These are phyloP conservation scores for Phaffia tasmanica DNA, from an alignment of 768 basidiomycete species.

Conservation along the genomic window DNA sequence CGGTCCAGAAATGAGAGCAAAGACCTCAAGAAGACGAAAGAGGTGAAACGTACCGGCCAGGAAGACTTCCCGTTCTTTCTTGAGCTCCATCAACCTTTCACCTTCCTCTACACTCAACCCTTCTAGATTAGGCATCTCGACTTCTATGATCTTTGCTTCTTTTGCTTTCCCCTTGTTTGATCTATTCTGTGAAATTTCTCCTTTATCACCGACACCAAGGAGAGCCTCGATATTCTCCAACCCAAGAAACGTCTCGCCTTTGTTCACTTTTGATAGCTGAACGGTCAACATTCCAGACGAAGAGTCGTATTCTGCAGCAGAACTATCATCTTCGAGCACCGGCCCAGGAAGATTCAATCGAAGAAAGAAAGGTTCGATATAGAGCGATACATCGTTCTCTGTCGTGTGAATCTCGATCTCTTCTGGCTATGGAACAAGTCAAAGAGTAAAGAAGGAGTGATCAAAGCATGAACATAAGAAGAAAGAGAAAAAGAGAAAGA, in stretches of 20 bases:
- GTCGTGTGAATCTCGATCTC: constrained; percentile 71
- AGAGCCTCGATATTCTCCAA: constrained; percentile 68
- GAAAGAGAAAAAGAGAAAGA: background rate
- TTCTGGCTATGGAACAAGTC: constrained; percentile 56
- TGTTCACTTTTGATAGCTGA: constrained; percentile 56
- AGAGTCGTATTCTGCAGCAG: constrained; percentile 64
- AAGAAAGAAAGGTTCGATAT: constrained; percentile 75
- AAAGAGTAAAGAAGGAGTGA: constrained; percentile 6
- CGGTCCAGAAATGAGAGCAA: background rate
- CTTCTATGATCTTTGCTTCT: constrained; percentile 30
- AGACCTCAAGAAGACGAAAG: background rate
- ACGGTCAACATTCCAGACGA: constrained; percentile 65
- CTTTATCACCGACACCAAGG: constrained; percentile 45
- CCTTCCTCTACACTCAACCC: constrained; percentile 44
- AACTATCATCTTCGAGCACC: constrained; percentile 56
- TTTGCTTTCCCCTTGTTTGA: background rate
- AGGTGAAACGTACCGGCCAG: constrained; percentile 43
- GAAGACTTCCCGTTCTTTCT: constrained; percentile 48
- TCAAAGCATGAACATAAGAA: constrained; percentile 7
- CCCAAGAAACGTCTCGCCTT: constrained; percentile 60
- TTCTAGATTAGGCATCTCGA: constrained; percentile 32
- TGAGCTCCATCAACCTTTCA: constrained; percentile 46
- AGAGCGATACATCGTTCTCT: constrained; percentile 53
- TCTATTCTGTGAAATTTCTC: background rate
- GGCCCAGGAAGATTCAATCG: constrained; percentile 62